Base-by-base conservation (phyloP, 2,329 filamentous ascomycete species). In the Paraphoma chrysanthemicola region DNA sequence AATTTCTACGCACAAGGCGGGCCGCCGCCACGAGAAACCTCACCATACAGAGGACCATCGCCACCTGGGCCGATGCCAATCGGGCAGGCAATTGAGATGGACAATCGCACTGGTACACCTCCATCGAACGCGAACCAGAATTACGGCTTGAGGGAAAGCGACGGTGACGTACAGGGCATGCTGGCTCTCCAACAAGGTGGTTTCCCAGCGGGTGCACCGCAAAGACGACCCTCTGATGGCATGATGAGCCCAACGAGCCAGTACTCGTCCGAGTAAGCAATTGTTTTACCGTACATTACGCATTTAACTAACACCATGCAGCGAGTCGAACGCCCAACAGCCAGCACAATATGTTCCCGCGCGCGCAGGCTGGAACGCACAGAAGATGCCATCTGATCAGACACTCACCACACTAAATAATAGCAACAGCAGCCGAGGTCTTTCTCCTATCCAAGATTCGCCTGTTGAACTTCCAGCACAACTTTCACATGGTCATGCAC, bases 51-150 rank as follows among this genome's bases (percentile, higher is more conserved):
- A 60, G 88, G 86, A 9, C 87, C 88, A 65, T 87, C 88, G 14
- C 88, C 88, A 6, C 73, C 69, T 23, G 69, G 69, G 10, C 66
- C 66, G 9, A 68, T 69, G 62, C 73, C 77, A 12, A 79, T 88
- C 11, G 88, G 88, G 9, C 88, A 89, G 69, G 87, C 90, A 2
- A 85, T 93, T 51, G 92, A 95, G 74, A 93, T 96, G 91, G 89
- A 93, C 72, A 88, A 89, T 33, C 81, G 83, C 47, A 67, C 56
- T 23, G 72, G 70, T 8, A 70, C 71, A 39, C 72, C 71, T 45
- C 64, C 66, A 7, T 47, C 59, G 14, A 57, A 53, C 18, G 51
- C 47, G 29, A 60, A 60, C 53, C 62, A 61, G 16, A 72, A 70
- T 44, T 82, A 79, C 48, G 80, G 79, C 6, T 55, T 82, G 29